Evolutionary conservation across 192 early-diverging fungal species (phyloP).

Genomic region (Rhizoclosmatium globosum): DNA sequence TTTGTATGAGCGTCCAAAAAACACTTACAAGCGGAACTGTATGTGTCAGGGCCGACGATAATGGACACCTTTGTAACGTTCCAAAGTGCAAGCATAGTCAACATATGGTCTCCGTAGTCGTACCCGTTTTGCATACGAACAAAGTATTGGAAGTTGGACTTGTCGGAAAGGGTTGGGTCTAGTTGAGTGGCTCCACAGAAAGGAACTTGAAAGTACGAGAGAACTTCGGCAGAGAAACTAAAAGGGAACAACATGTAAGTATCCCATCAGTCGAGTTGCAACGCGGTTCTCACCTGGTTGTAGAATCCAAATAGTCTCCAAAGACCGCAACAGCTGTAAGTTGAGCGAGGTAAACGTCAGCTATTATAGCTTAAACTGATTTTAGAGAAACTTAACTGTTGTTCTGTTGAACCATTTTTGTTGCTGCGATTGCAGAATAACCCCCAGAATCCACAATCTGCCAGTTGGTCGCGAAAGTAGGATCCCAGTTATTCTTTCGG

Average conservation of each 20-base stretch:
- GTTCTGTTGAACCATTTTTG: conserved; percentile 21
- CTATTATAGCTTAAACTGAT: background rate
- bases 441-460: conserved; percentile 38
- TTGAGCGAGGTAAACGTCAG: too few relatives aligned
- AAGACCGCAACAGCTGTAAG: conserved; percentile 17
- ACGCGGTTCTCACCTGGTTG: conserved; percentile 15
- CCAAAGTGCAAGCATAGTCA: conserved; percentile 8
- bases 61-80: conserved; percentile 32
- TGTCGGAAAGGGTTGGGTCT: conserved; percentile 29
- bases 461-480: conserved; percentile 24
- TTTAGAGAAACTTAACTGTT: conserved; percentile 7
- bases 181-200: conserved; percentile 36
- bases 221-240: conserved; percentile 30
- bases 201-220: conserved; percentile 33
- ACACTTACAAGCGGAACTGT: conserved; percentile 26
- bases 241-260: background rate
- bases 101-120: conserved; percentile 29
- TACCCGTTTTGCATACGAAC: conserved; percentile 28
- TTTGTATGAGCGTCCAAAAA: background rate
- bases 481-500: conserved; percentile 40
- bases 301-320: conserved; percentile 32
- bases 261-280: background rate
- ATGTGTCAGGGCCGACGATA: conserved; percentile 21
- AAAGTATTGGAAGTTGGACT: conserved; percentile 36
- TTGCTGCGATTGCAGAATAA: conserved; percentile 33